Evolutionary conservation across 768 basidiomycete species (phyloP).

Genomic region (Amanita rubescens): DNA sequence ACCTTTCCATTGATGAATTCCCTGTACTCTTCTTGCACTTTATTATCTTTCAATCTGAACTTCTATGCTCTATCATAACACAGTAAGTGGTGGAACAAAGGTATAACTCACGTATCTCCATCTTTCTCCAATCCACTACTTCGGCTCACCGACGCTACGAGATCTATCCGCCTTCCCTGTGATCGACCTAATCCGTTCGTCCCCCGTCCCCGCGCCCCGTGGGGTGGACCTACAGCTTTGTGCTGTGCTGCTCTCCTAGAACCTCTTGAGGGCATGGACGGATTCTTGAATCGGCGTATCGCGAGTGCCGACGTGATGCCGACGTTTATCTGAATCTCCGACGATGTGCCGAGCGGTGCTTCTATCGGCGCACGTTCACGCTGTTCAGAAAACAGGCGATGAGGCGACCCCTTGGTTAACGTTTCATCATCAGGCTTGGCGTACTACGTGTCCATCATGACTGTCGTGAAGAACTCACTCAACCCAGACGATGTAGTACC

Average conservation of each 20-base stretch:
- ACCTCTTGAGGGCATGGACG: background rate
- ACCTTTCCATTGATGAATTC: constrained; percentile 62
- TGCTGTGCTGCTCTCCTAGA: background rate
- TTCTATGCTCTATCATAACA: constrained; percentile 27
- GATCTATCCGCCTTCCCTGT: constrained; percentile 42
- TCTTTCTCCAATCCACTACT: constrained; percentile 70
- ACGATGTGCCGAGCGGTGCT: background rate
- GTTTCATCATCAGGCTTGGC: background rate
- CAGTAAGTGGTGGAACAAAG: background rate
- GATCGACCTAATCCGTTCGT: background rate
- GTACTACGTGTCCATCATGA: background rate
- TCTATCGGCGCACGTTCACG: too few relatives aligned
- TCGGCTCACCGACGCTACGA: constrained; percentile 66
- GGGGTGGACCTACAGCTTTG: background rate
- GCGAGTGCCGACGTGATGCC: too few relatives aligned
- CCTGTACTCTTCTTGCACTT: constrained; percentile 62
- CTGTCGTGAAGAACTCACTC: constrained; percentile 1
- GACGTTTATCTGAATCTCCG: background rate
- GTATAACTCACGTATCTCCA: constrained; percentile 59
- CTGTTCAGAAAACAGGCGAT: background rate
- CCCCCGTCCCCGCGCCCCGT: background rate
- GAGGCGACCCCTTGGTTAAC: background rate
- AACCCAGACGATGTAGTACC: constrained; percentile 26
- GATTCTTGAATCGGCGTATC: too few relatives aligned
- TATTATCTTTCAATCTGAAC: constrained; percentile 50